Conservation (phyloP, 2,329 filamentous ascomycete species). For the Sarocladiaceae sp. region DNA sequence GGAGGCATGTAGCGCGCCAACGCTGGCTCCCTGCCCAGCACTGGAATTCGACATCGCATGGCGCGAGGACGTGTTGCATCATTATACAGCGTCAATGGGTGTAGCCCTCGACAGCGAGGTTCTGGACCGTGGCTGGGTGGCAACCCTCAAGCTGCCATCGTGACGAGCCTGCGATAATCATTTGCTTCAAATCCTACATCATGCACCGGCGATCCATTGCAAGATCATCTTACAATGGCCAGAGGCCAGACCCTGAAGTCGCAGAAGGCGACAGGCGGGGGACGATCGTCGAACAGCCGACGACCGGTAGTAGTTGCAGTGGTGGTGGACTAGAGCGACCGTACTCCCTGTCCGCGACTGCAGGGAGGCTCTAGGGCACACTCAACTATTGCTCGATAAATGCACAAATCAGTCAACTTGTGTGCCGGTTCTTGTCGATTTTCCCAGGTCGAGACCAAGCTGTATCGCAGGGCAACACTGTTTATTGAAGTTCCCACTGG, state of each 20-base stretch:
- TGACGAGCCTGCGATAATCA: background rate
- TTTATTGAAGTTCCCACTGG: constrained; percentile 3
- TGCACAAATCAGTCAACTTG: background rate
- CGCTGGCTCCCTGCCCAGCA: constrained; percentile 1
- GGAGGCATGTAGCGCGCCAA: constrained; percentile 8
- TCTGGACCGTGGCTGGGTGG: constrained; percentile 5
- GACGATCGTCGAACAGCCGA: background rate
- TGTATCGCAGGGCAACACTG: background rate
- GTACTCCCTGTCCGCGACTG: background rate
- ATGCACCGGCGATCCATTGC: constrained; percentile 3
- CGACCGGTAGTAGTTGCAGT: too few relatives aligned
- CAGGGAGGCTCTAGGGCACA: constrained; percentile 6
- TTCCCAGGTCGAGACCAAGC: background rate
- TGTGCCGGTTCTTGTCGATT: background rate
- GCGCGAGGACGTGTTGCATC: constrained; percentile 9
- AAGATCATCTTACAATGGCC: background rate
- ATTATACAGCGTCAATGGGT: background rate
- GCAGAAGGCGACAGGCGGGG: background rate
- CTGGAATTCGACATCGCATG: constrained; percentile 2
- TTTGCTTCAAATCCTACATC: background rate
- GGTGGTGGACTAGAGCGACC: background rate
- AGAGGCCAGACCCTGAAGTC: background rate
- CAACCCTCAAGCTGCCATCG: background rate
- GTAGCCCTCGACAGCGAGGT: background rate
- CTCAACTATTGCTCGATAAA: constrained; percentile 4